These are phyloP conservation scores for Knoxia roxburghii DNA, from an alignment of 257 asterid species.

Conservation along the genomic window DNA sequence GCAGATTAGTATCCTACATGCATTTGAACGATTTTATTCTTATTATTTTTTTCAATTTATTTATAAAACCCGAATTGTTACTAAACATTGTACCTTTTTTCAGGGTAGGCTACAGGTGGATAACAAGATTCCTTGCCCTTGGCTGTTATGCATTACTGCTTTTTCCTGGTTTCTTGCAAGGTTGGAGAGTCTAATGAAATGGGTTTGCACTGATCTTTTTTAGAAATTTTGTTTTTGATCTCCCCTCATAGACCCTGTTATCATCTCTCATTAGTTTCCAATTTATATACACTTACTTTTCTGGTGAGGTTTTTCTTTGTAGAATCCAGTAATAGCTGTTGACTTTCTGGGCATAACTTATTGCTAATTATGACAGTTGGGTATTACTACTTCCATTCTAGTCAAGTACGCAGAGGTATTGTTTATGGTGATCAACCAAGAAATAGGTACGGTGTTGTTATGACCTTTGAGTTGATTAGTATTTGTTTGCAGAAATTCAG, in stretches of 20 bases:
- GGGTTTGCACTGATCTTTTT: background rate
- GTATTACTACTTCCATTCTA: slow-evolving; percentile 73
- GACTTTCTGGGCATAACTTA: slow-evolving; percentile 9
- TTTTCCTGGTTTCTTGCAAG: slow-evolving; percentile 91
- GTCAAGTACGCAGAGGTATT: slow-evolving; percentile 70
- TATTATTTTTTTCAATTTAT: background rate
- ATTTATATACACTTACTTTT: background rate
- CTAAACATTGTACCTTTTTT: slow-evolving; percentile 35
- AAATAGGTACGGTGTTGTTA: slow-evolving; percentile 53
- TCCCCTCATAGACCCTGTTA: background rate
- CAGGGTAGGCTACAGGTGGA: slow-evolving; percentile 97
- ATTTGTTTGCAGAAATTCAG: background rate
- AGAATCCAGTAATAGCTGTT: background rate
- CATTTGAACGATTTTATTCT: background rate
- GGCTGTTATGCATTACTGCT: slow-evolving; percentile 80
- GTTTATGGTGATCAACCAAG: slow-evolving; percentile 90
- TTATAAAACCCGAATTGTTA: slow-evolving; percentile 13
- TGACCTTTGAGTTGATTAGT: slow-evolving; percentile 2
- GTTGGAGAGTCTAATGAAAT: slow-evolving; percentile 30
- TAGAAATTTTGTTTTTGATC: background rate
- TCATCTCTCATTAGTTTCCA: background rate
- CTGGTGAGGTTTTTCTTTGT: background rate
- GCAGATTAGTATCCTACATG: background rate
- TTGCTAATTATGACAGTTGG: slow-evolving; percentile 61
- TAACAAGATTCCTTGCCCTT: slow-evolving; percentile 79